Evolutionary conservation across 2,329 filamentous ascomycete species (phyloP).

Genomic region (Trichoderma atroviride): DNA sequence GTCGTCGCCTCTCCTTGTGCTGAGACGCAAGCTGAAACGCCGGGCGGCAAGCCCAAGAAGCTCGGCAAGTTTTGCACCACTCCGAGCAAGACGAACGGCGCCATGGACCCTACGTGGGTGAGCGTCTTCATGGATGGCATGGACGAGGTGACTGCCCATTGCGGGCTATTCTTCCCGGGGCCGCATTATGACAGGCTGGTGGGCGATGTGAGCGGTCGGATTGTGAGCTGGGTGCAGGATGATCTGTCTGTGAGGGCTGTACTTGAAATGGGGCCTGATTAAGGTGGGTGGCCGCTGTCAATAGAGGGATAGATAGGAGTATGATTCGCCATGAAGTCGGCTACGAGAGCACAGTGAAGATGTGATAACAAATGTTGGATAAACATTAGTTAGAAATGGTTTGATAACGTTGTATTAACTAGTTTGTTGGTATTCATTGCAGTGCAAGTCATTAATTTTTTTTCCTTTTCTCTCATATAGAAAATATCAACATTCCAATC

Average conservation of each 20-base stretch:
- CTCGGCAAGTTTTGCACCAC: constrained; percentile 79
- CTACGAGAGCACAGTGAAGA: neutral
- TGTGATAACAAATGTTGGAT: neutral
- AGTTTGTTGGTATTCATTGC: neutral
- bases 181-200: constrained; percentile 76
- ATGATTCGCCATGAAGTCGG: neutral
- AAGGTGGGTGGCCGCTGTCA: neutral
- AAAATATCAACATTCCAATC: neutral
- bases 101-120: constrained; percentile 72
- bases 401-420: neutral
- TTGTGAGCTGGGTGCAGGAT: constrained; percentile 71
- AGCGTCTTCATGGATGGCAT: constrained; percentile 79
- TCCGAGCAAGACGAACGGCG: constrained; percentile 57
- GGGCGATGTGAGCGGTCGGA: constrained; percentile 68
- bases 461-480: neutral
- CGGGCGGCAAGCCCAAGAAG: constrained; percentile 47
- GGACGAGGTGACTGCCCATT: constrained; percentile 85
- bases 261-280: constrained; percentile 32
- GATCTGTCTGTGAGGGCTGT: constrained; percentile 53
- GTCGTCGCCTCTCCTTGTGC: neutral
- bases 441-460: neutral
- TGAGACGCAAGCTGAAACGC: constrained; percentile 26
- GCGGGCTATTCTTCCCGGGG: constrained; percentile 74
- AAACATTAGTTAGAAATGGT: neutral
- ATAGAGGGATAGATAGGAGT: neutral